Percentiles rank a stretch among this genome's conserved stretches.
Conservation (phyloP, 352 stramenopile genomes). For the Peronosclerospora sorghi region DNA sequence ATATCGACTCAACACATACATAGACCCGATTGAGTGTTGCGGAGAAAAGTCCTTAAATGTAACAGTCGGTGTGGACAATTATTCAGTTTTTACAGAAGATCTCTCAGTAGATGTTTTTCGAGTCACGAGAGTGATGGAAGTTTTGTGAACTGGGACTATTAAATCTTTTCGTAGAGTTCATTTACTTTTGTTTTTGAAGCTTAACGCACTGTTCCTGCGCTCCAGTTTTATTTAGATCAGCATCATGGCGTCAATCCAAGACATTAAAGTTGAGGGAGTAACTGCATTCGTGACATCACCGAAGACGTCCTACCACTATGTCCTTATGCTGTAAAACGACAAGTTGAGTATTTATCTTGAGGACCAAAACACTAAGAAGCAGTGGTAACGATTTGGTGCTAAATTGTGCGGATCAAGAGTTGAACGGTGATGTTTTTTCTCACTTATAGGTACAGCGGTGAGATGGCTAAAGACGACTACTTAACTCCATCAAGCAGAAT, state of each 20-base stretch:
- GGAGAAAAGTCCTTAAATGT: no score
- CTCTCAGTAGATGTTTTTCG: no score
- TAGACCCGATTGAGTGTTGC: no score
- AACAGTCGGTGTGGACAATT: no score
- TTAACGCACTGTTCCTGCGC: no score
- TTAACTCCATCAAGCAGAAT: constrained; percentile 8
- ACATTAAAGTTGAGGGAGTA: constrained; percentile 5
- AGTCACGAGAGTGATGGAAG: no score
- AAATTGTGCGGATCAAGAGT: background rate
- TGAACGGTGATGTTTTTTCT: background rate
- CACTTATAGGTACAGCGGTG: constrained; percentile 8
- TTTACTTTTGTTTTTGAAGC: no score
- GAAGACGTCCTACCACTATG: constrained; percentile 3
- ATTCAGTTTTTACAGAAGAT: no score
- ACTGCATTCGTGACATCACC: constrained; percentile 1
- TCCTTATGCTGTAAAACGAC: constrained; percentile 2
- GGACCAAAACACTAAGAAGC: constrained; percentile 6
- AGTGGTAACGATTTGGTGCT: constrained; percentile 7
- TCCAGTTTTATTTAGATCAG: no score
- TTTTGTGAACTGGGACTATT: no score
- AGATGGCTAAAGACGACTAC: constrained; percentile 3
- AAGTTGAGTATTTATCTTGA: constrained; percentile 18
- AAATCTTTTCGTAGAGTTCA: no score
- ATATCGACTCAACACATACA: no score
- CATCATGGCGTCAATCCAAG: background rate